A percentile compares a stretch with the other conserved stretches of the same genome.
These are phyloP conservation scores for Colletotrichum sp. DNA, from an alignment of 2,329 filamentous ascomycete species.

Conservation along the genomic window DNA sequence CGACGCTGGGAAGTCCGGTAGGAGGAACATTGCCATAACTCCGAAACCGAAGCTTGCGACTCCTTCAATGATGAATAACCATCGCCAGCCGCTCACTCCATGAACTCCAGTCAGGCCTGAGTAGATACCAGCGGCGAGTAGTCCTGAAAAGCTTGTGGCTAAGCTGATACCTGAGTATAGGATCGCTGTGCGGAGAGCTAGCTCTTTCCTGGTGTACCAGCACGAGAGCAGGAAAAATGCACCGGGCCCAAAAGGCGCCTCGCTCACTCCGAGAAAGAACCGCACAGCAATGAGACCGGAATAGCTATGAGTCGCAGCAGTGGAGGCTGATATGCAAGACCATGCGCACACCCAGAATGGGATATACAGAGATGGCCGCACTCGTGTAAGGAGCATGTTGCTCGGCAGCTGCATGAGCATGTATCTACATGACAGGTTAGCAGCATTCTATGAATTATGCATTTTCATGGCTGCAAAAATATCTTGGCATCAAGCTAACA, in stretches of 20 bases:
- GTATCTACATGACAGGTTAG: not conserved
- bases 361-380: slow-evolving; percentile 21
- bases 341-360: slow-evolving; percentile 10
- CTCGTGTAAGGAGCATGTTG: slow-evolving; percentile 22
- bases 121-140: slow-evolving; percentile 22
- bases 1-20: not conserved
- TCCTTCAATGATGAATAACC: not conserved
- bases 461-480: not conserved
- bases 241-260: not conserved
- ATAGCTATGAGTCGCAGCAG: not conserved
- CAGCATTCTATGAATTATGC: too few species aligned
- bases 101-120: not conserved
- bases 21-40: not conserved
- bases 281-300: not conserved
- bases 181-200: slow-evolving; percentile 53
- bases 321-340: slow-evolving; percentile 3
- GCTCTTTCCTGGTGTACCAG: slow-evolving; percentile 74
- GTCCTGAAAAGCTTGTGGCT: not conserved
- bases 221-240: slow-evolving; percentile 59
- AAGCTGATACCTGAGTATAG: not conserved
- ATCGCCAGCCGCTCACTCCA: not conserved
- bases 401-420: not conserved
- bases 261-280: not conserved
- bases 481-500: rapidly evolving
- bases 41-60: not conserved